Evolutionary conservation across 352 stramenopile genomes (phyloP).

Genomic region (Phytophthora tubulina): DNA sequence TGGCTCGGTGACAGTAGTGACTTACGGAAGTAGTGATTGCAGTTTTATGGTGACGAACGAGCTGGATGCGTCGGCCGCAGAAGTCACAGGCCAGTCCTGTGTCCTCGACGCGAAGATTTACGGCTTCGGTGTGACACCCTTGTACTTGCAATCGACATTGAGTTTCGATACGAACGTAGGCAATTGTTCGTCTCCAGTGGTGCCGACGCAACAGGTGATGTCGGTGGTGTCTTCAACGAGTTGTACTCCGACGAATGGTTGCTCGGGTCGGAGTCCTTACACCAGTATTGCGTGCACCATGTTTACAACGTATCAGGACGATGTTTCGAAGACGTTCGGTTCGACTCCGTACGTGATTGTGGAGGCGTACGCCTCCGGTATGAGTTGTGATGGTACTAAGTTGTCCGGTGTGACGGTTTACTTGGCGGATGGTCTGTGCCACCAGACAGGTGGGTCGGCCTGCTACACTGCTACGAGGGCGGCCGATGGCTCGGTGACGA

Average conservation of each 20-base stretch:
- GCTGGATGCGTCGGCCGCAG: too few relatives aligned
- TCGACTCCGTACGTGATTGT: conserved; percentile 16
- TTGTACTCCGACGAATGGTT: not conserved
- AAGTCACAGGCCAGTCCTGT: too few relatives aligned
- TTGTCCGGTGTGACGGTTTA: not conserved
- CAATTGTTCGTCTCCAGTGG: too few relatives aligned
- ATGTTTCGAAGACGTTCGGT: conserved; percentile 1
- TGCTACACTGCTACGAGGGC: conserved; percentile 5
- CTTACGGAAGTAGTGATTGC: too few relatives aligned
- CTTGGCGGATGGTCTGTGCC: conserved; percentile 22
- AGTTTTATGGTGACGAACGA: too few relatives aligned
- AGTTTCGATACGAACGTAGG: too few relatives aligned
- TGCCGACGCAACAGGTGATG: too few relatives aligned
- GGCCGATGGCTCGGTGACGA: not conserved
- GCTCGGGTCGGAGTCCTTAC: not conserved
- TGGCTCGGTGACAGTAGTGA: too few relatives aligned
- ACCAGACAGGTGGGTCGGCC: not conserved
- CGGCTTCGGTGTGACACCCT: too few relatives aligned
- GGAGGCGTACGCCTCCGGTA: conserved; percentile 3
- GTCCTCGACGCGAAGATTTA: too few relatives aligned
- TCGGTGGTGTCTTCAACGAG: not conserved
- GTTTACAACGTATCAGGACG: not conserved
- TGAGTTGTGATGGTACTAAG: not conserved
- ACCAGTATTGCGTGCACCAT: not conserved
- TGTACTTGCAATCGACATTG: too few relatives aligned